Evolutionary conservation across 2,329 filamentous ascomycete species (phyloP).

Genomic region (Calonectria pteridis): DNA sequence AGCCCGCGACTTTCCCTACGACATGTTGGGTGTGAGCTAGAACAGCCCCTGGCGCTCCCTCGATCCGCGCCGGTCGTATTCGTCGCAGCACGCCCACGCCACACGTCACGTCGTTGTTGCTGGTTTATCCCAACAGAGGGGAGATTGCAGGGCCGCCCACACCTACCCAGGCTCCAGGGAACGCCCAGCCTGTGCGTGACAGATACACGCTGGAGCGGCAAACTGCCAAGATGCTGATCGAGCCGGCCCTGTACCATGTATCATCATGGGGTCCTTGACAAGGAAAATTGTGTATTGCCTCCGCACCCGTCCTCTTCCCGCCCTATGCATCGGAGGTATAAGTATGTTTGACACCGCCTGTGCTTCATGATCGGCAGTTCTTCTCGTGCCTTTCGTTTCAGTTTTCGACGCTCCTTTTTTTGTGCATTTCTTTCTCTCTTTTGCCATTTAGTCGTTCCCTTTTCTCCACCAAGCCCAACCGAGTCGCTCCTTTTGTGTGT

Average conservation of each 20-base stretch:
- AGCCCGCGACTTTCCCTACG: constrained; percentile 1
- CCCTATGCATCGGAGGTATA: constrained; percentile 13
- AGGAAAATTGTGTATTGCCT: not conserved
- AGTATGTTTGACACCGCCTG: constrained; percentile 25
- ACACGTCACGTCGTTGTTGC: not conserved
- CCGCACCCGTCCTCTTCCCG: not conserved
- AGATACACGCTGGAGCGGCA: not conserved
- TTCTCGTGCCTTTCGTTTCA: constrained; percentile 21
- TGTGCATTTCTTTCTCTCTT: not conserved
- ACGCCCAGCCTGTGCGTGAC: constrained; percentile 7
- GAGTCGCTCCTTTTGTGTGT: not conserved
- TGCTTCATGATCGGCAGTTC: constrained; percentile 13
- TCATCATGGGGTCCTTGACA: constrained; percentile 1
- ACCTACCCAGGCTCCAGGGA: constrained; percentile 14
- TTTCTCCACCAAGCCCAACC: constrained; percentile 7
- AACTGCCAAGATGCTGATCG: not conserved
- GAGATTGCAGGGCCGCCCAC: constrained; percentile 28
- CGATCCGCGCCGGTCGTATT: constrained; percentile 4
- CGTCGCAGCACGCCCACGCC: constrained; percentile 6
- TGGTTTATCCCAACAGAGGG: not conserved
- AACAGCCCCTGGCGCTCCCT: not conserved
- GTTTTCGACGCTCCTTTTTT: constrained; percentile 15
- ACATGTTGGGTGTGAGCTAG: not conserved
- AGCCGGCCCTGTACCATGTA: not conserved
- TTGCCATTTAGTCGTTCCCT: constrained; percentile 27